These are phyloP conservation scores for Phaeomoniella chlamydospora DNA, from an alignment of 2,329 filamentous ascomycete genomes.

Conservation along the genomic window DNA sequence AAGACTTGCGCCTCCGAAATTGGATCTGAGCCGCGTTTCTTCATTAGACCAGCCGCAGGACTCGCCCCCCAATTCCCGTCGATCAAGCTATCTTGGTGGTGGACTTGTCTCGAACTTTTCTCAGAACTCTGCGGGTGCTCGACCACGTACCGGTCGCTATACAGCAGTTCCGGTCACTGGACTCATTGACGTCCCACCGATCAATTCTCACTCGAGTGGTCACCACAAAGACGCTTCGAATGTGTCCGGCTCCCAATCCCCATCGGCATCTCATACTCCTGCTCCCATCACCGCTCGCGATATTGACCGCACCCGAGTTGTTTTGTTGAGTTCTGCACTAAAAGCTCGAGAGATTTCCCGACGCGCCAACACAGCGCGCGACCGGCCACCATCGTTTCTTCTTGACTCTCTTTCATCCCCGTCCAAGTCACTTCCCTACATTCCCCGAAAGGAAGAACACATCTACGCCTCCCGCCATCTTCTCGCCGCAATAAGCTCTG, in stretches of 20 bases:
- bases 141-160: not conserved
- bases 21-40: constrained; percentile 26
- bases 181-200: not conserved
- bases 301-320: constrained; percentile 59
- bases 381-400: constrained; percentile 20
- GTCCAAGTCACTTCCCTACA: constrained; percentile 19
- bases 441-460: constrained; percentile 35
- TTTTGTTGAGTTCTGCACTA: constrained; percentile 73
- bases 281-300: constrained; percentile 43
- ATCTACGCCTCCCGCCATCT: constrained; percentile 38
- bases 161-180: not conserved
- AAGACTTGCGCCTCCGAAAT: constrained; percentile 32
- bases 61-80: constrained; percentile 7
- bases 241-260: not conserved
- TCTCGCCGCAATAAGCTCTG: constrained; percentile 25
- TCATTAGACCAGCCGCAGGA: constrained; percentile 11
- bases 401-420: constrained; percentile 15
- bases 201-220: constrained; percentile 14
- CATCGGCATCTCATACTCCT: constrained; percentile 4
- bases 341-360: constrained; percentile 71
- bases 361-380: constrained; percentile 38
- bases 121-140: not conserved
- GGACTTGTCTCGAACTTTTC: constrained; percentile 5
- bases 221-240: constrained; percentile 7
- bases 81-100: constrained; percentile 17